Conservation (phyloP, 352 stramenopile species). For the Pythium dissimile region DNA sequence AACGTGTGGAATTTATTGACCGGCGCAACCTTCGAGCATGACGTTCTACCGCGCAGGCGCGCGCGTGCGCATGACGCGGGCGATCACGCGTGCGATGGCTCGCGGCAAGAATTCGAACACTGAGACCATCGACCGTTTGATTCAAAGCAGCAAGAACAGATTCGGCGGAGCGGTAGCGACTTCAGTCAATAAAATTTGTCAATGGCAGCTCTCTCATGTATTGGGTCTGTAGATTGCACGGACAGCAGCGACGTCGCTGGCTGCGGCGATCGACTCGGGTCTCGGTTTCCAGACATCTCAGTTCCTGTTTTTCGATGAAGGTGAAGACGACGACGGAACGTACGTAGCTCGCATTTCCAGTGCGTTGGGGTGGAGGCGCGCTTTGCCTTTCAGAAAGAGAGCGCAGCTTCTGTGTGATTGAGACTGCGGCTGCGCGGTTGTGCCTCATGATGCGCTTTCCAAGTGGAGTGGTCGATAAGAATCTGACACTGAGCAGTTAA, state of each 20-base stretch:
- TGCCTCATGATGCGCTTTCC: no score
- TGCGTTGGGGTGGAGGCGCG: no score
- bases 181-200: neutral
- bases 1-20: slow-evolving; percentile 16
- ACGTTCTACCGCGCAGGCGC: slow-evolving; percentile 63
- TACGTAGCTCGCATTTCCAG: slow-evolving; percentile 37
- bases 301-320: slow-evolving; percentile 74
- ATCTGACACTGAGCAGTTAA: slow-evolving; percentile 86
- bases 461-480: slow-evolving; percentile 19
- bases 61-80: slow-evolving; percentile 62
- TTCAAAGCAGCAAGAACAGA: slow-evolving; percentile 61
- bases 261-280: slow-evolving; percentile 48
- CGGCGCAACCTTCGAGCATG: slow-evolving; percentile 29
- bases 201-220: neutral
- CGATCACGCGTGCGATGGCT: slow-evolving; percentile 54
- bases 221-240: slow-evolving; percentile 34
- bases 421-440: no score
- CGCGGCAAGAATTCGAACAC: slow-evolving; percentile 46
- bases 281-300: slow-evolving; percentile 56
- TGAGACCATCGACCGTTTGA: slow-evolving; percentile 50
- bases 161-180: slow-evolving; percentile 56
- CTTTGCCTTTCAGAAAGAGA: no score
- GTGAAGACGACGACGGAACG: slow-evolving; percentile 79
- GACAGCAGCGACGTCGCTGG: slow-evolving; percentile 41
- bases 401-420: no score